Percentiles rank a stretch among this genome's conserved stretches.
phyloP scores from a whole-genome alignment of 2,329 filamentous ascomycete genomes.

The Diaporthe vaccinii region DNA sequence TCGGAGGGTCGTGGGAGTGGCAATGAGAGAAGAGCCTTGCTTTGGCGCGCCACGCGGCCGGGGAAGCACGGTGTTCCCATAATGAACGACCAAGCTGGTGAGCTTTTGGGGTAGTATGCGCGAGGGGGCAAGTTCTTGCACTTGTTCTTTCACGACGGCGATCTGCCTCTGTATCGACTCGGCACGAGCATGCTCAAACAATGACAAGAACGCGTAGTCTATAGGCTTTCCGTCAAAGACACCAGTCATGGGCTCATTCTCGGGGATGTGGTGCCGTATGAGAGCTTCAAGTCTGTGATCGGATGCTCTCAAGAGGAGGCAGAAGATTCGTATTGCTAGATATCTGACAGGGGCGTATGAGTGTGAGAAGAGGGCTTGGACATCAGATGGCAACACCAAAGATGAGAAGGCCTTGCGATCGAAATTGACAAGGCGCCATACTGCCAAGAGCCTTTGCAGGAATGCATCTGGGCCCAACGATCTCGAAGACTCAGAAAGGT shows the following conservation, averaged over 20 bases:
- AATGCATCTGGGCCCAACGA: slow-evolving; percentile 44
- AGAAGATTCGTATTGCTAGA: slow-evolving; percentile 85
- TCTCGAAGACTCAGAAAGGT: slow-evolving; percentile 27
- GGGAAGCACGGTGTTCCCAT: slow-evolving; percentile 78
- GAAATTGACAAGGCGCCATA: slow-evolving; percentile 85
- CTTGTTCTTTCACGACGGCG: slow-evolving; percentile 27
- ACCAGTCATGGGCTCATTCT: slow-evolving; percentile 72
- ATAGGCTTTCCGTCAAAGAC: slow-evolving; percentile 81
- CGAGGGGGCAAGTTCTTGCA: neutral
- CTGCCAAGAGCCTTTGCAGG: slow-evolving; percentile 69
- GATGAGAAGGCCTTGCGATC: slow-evolving; percentile 77
- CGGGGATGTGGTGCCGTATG: slow-evolving; percentile 74
- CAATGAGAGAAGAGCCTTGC: slow-evolving; percentile 68
- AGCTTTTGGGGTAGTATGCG: slow-evolving; percentile 55
- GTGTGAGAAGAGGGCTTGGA: slow-evolving; percentile 78
- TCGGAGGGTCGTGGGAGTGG: slow-evolving; percentile 77
- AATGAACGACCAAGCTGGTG: slow-evolving; percentile 72
- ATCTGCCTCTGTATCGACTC: slow-evolving; percentile 58
- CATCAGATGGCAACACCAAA: slow-evolving; percentile 73
- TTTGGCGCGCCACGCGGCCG: slow-evolving; percentile 65
- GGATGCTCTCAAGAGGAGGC: slow-evolving; percentile 81
- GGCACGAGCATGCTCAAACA: slow-evolving; percentile 69
- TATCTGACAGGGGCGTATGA: slow-evolving; percentile 76
- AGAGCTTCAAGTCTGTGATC: slow-evolving; percentile 84
- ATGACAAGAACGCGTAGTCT: slow-evolving; percentile 81